These are phyloP conservation scores for Calonectria henricotiae DNA, from an alignment of 2,329 filamentous ascomycete species.

Conservation along the genomic window DNA sequence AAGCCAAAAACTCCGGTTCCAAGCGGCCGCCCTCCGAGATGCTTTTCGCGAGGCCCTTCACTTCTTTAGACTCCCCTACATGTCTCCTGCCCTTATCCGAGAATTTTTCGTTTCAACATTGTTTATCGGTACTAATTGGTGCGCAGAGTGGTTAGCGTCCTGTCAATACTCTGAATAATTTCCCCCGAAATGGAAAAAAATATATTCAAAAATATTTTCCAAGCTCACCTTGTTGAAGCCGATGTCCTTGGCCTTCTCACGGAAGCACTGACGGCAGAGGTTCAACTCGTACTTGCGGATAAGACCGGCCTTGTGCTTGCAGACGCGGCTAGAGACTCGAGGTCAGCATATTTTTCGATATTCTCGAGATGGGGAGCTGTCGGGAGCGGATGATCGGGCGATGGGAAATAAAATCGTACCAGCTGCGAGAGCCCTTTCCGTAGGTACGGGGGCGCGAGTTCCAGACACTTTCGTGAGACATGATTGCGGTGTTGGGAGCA, in stretches of 20 bases:
- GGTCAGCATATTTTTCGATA: conserved; percentile 53
- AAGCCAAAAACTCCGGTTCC: conserved; percentile 66
- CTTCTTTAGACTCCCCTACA: conserved; percentile 48
- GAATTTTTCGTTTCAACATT: conserved; percentile 51
- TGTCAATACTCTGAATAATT: conserved; percentile 1
- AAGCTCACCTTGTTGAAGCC: conserved; percentile 79
- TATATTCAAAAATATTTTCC: conserved; percentile 22
- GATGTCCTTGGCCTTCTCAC: conserved; percentile 81
- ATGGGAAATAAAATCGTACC: conserved; percentile 74
- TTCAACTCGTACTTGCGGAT: conserved; percentile 99
- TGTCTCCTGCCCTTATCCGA: conserved; percentile 48
- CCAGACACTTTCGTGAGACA: conserved; percentile 95
- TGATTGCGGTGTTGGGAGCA: conserved; percentile 64
- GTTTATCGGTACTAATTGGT: conserved; percentile 60
- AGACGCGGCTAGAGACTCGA: conserved; percentile 70
- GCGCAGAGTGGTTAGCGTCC: conserved; percentile 42
- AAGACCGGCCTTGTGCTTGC: conserved; percentile 97
- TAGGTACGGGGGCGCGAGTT: conserved; percentile 98
- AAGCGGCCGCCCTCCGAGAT: conserved; percentile 63
- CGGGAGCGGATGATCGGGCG: conserved; percentile 7
- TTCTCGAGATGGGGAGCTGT: conserved; percentile 31
- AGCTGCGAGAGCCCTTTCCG: conserved; percentile 95
- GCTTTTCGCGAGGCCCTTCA: conserved; percentile 58
- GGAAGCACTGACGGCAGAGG: conserved; percentile 86
- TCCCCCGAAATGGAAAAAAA: conserved; percentile 7